Evolutionary conservation across 2,329 filamentous ascomycete species (phyloP), one percentile per base, ranked within the genome.

Genomic region (Fusarium vanettenii): DNA sequence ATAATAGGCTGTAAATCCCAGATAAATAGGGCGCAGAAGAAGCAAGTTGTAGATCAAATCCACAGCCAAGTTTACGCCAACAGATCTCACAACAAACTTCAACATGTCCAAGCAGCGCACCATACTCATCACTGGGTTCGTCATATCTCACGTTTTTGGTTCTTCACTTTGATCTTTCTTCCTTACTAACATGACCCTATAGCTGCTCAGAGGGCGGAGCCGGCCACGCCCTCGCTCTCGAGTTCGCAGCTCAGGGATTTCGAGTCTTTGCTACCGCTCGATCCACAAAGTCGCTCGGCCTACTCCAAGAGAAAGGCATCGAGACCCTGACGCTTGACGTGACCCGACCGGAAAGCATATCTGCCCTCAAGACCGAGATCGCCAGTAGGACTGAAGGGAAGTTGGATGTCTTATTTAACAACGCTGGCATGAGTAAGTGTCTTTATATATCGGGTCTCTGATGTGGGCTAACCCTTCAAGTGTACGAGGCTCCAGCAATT

Each of bases 251-350:
- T 22, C 22, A 57, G 16, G 64, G 67, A 4, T 70, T 70, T 41
- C 67, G 67, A 22, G 70, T 73, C 37, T 73, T 73, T 48, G 67
- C 70, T 11, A 73, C 70, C 11, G 70, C 64, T 22, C 64, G 70
- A 39, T 70, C 67, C 18, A 59, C 52, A 14, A 68, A 61, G 9
- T 63, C 70, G 5, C 50, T 73, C 4, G 13, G 31, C 20, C 9
- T 20, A 0, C 61, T 73, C 11, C 27, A 63, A 11, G 59, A 63
- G 22, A 63, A 68, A 25, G 70, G 70, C 50, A 72, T 72, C n/a
- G 67, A 72, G 41, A 48, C 48, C 20, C 29, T 72, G 18, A 33
- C 50, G 2, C 64, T 72, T 16, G 70, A 72, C 7, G 70, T 72
- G 22, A 73, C 71, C 9, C 20, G 55, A 8, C 45, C 64, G 13